Conservation (phyloP, 2,329 filamentous ascomycete species). For the Endothia cerciana region DNA sequence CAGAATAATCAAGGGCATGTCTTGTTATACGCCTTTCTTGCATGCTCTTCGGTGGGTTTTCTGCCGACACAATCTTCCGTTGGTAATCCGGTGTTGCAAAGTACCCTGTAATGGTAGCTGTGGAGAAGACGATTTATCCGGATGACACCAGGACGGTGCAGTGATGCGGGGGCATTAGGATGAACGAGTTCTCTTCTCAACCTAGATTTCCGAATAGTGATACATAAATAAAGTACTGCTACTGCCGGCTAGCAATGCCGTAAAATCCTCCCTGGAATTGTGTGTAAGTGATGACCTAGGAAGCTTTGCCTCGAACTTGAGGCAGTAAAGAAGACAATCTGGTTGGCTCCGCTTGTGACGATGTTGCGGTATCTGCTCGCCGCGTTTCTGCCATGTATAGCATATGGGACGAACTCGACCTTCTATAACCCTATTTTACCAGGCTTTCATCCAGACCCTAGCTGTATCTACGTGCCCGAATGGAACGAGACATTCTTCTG, state of each 20-base stretch:
- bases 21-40: too few species aligned
- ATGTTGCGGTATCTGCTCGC: slow-evolving; percentile 1
- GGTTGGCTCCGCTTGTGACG: not conserved
- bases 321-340: not conserved
- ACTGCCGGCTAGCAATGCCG: not conserved
- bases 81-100: not conserved
- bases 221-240: not conserved
- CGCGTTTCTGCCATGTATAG: not conserved
- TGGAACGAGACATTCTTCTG: slow-evolving; percentile 47
- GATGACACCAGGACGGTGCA: not conserved
- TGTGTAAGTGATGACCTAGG: not conserved
- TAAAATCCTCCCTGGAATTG: too few species aligned
- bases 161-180: not conserved
- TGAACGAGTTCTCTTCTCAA: not conserved
- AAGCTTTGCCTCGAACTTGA: not conserved
- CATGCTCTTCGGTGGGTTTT: not conserved
- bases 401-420: slow-evolving; percentile 32
- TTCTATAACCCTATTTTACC: slow-evolving; percentile 47
- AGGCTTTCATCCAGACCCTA: slow-evolving; percentile 49
- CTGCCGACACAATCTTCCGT: not conserved
- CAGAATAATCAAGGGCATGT: not conserved
- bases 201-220: not conserved
- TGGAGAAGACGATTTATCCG: not conserved
- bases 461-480: slow-evolving; percentile 44
- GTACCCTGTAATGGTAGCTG: not conserved